A percentile compares a stretch with the other conserved stretches of the same genome.
Evolutionary conservation across 2,329 filamentous ascomycete genomes (phyloP).

Genomic region (Pseudogymnoascus sp.): DNA sequence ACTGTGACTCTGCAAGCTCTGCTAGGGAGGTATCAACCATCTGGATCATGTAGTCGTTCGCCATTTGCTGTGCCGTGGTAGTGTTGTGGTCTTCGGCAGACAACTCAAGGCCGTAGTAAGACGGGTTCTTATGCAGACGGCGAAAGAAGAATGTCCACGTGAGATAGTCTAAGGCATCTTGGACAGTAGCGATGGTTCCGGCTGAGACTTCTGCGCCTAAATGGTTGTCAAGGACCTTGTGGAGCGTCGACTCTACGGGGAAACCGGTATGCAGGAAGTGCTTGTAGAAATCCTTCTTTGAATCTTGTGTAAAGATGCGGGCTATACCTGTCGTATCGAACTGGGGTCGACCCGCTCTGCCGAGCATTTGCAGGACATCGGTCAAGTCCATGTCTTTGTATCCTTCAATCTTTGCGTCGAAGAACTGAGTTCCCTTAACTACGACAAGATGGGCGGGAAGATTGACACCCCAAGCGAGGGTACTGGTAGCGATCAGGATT

Average conservation of each 20-base stretch:
- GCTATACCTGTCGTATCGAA: slow-evolving; percentile 95
- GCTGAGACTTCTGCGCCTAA: slow-evolving; percentile 90
- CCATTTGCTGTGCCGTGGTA: slow-evolving; percentile 71
- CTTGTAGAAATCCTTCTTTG: slow-evolving; percentile 99
- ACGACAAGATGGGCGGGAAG: slow-evolving; percentile 93
- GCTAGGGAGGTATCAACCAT: slow-evolving; percentile 80
- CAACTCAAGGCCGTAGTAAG: slow-evolving; percentile 93
- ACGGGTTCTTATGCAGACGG: slow-evolving; percentile 92
- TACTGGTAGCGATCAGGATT: slow-evolving; percentile 90
- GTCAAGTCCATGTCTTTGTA: slow-evolving; percentile 99
- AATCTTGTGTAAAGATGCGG: slow-evolving; percentile 91
- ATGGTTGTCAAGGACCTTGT: slow-evolving; percentile 96
- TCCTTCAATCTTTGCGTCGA: slow-evolving; percentile 93
- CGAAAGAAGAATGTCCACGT: slow-evolving; percentile 99
- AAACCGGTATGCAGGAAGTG: slow-evolving; percentile 98
- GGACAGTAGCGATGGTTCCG: slow-evolving; percentile 85
- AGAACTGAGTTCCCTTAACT: slow-evolving; percentile 97
- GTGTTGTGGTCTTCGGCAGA: slow-evolving; percentile 87
- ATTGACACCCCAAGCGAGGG: slow-evolving; percentile 96
- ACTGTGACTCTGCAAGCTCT: slow-evolving; percentile 76
- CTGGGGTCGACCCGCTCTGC: slow-evolving; percentile 87
- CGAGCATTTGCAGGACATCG: slow-evolving; percentile 95
- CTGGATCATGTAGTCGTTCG: slow-evolving; percentile 89
- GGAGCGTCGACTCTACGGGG: slow-evolving; percentile 90
- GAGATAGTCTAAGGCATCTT: slow-evolving; percentile 93